phyloP scores from a whole-genome alignment of 305 asterid genomes.

The Fraxinus dipetala region DNA sequence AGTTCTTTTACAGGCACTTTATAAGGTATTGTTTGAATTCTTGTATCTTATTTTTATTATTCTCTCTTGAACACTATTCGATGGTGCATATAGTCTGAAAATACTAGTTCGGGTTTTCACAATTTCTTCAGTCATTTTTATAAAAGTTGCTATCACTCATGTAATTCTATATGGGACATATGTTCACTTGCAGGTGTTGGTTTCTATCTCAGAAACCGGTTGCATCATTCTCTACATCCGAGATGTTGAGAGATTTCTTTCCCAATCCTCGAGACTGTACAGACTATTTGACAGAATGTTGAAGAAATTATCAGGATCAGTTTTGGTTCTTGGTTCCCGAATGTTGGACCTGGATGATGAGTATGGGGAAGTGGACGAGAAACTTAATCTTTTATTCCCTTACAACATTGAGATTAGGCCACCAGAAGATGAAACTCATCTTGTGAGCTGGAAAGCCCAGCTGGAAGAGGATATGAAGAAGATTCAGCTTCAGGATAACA shows the following conservation, averaged over 20 bases:
- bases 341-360: constrained; percentile 59
- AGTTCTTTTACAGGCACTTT: constrained; percentile 67
- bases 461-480: constrained; percentile 79
- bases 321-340: constrained; percentile 85
- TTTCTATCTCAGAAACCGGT: constrained; percentile 55
- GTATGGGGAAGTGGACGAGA: constrained; percentile 55
- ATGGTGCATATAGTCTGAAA: constrained; percentile 15
- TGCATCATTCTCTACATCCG: constrained; percentile 77
- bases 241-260: constrained; percentile 72
- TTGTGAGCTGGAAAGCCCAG: constrained; percentile 80
- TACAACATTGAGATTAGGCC: constrained; percentile 79
- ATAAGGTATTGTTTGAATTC: constrained; percentile 56
- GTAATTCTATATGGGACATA: neutral
- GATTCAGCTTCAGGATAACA: constrained; percentile 78
- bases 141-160: neutral
- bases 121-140: neutral
- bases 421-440: constrained; percentile 82
- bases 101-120: neutral
- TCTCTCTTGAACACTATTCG: neutral
- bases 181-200: constrained; percentile 59
- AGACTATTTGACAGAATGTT: constrained; percentile 66
- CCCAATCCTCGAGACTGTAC: constrained; percentile 56
- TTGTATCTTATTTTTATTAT: constrained; percentile 8
- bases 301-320: constrained; percentile 74
- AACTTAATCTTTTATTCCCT: constrained; percentile 59